Conservation (phyloP, 306 rosid species). For the Sicyos baderoa region DNA sequence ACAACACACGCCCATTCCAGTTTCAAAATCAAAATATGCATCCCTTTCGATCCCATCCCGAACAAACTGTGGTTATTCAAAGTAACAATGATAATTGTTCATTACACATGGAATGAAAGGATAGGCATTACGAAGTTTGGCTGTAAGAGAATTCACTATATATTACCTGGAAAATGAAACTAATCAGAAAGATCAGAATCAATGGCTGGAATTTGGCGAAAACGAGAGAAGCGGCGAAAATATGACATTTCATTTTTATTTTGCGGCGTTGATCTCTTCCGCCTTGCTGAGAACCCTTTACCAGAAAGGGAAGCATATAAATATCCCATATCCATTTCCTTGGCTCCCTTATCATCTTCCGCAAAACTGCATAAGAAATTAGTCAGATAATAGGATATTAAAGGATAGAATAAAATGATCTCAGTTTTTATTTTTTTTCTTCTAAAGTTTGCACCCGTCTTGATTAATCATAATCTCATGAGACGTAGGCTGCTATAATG, state of each 20-base stretch:
- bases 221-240: conserved; percentile 50
- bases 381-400: not conserved
- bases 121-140: not conserved
- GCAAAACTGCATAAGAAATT: conserved; percentile 40
- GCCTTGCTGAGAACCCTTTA: conserved; percentile 52
- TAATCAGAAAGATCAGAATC: conserved; percentile 44
- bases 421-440: too few relatives aligned
- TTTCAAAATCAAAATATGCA: not conserved
- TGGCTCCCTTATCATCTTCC: conserved; percentile 38
- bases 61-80: not conserved
- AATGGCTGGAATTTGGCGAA: conserved; percentile 50
- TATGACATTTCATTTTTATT: conserved; percentile 34
- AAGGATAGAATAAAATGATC: not conserved
- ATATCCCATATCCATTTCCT: conserved; percentile 63
- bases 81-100: not conserved
- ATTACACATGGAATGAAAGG: not conserved
- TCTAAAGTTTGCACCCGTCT: too few relatives aligned
- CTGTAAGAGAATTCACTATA: not conserved
- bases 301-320: conserved; percentile 60
- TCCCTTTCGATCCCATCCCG: not conserved
- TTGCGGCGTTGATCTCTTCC: conserved; percentile 45
- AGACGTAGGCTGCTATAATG: too few relatives aligned
- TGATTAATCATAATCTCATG: too few relatives aligned
- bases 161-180: conserved; percentile 6
- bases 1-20: not conserved